Evolutionary conservation across 2,329 filamentous ascomycete species (phyloP), one percentile per base, ranked within the genome.

Genomic region (Fusarium oligoseptatum): DNA sequence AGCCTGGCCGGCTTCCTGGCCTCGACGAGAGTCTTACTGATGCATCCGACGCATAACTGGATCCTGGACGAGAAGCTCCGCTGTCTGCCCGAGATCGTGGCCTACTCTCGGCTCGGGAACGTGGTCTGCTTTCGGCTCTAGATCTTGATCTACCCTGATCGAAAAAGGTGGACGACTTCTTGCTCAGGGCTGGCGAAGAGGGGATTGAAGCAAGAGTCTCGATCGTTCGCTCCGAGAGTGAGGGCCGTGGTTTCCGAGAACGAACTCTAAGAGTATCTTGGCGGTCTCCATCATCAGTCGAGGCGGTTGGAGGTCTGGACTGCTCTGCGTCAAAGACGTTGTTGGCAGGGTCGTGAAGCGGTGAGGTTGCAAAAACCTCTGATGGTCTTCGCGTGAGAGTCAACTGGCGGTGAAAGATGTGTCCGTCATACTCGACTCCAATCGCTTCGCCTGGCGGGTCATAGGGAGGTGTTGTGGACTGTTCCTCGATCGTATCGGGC

Each of bases 141-240:
- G 88, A 88, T 17, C 81, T 77, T 10, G 92, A 88, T 14, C 89
- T 88, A n/a, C 91, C 87, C 2, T 86, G 83, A 58, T 91, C 91
- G 80, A 94, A 97, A 81, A 97, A 95, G 65, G 90, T 91, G 0
- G 94, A 94, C 10, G 89, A 86, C 64, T 91, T 90, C 68, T 90
- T 90, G 62, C 88, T 90, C 55, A 93, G 82, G 1, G 90, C 90
- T 6, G 95, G 95, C 1, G 95, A 97, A 0, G 94, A 91, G 0
- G 95, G 94, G 34, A 98, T 85, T 56, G 91, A 90, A 4, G 95
- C 89, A 7, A 98, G 85, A 0, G 94, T 97, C 81, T 97, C 94
- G 48, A 97, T 92, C 1, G 95, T 97, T 67, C 96, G 88, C 77
- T 98, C 95, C 0, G 93, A 91, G 5, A 98, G 86, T 0, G 94